These are phyloP conservation scores for Lasiodiplodia hormozganensis DNA, from an alignment of 2,329 filamentous ascomycete genomes.

Conservation along the genomic window DNA sequence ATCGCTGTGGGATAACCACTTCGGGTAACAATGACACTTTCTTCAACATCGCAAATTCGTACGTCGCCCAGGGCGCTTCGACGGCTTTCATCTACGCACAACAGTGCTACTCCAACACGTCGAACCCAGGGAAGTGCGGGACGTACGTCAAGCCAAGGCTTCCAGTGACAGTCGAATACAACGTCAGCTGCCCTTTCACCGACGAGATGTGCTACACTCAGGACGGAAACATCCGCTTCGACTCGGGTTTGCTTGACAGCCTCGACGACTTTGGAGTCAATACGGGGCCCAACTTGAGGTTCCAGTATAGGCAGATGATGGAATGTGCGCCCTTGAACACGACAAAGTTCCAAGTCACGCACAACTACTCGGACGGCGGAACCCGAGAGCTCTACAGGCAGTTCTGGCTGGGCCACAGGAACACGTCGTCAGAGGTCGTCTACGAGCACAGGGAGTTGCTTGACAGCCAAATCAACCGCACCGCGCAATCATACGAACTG, in stretches of 20 bases:
- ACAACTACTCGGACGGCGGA: too few species aligned
- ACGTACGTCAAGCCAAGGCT: conserved; percentile 25
- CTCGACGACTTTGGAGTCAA: conserved; percentile 36
- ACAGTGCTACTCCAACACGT: conserved; percentile 13
- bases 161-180: conserved; percentile 18
- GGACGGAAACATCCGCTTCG: conserved; percentile 31
- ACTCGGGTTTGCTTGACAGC: conserved; percentile 35
- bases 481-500: too few species aligned
- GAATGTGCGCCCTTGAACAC: conserved; percentile 31
- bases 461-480: too few species aligned
- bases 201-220: conserved; percentile 29
- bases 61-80: too few species aligned
- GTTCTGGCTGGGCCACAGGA: not conserved
- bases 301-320: conserved; percentile 18
- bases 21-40: too few species aligned
- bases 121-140: conserved; percentile 10
- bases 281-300: conserved; percentile 29
- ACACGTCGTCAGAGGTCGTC: too few species aligned
- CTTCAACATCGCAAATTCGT: too few species aligned
- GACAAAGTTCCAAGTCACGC: not conserved
- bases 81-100: not conserved
- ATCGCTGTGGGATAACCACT: conserved; percentile 4
- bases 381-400: not conserved
- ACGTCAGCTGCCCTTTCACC: conserved; percentile 32
- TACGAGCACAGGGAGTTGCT: too few species aligned